phyloP scores from a whole-genome alignment of 371 early-diverging fungal species.

The Globomyces sp. region DNA sequence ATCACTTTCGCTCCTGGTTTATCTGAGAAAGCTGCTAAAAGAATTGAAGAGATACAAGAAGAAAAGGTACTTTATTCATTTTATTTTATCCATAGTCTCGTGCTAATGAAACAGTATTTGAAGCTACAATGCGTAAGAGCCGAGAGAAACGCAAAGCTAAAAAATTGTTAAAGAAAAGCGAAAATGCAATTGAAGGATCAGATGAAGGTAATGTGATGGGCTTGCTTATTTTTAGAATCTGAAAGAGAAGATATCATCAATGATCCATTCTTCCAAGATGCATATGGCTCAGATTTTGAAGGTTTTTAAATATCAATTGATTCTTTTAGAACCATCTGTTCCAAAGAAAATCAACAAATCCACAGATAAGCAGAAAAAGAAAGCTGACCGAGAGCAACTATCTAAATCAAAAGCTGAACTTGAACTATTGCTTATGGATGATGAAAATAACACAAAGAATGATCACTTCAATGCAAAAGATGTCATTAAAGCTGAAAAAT shows the following conservation, averaged over 20 bases:
- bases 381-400: slow-evolving; percentile 25
- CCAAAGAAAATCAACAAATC: slow-evolving; percentile 31
- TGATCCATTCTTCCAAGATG: slow-evolving; percentile 72
- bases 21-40: slow-evolving; percentile 64
- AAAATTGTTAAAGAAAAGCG: slow-evolving; percentile 31
- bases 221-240: slow-evolving; percentile 32
- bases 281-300: slow-evolving; percentile 54
- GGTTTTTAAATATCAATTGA: slow-evolving; percentile 21
- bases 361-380: slow-evolving; percentile 43
- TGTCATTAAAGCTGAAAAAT: slow-evolving; percentile 80
- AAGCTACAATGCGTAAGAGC: slow-evolving; percentile 78
- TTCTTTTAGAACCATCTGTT: slow-evolving; percentile 44
- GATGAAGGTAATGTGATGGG: slow-evolving; percentile 9
- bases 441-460: slow-evolving; percentile 42
- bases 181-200: slow-evolving; percentile 32
- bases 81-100: slow-evolving; percentile 23
- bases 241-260: slow-evolving; percentile 53
- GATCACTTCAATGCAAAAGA: slow-evolving; percentile 66
- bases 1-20: slow-evolving; percentile 94
- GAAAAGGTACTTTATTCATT: slow-evolving; percentile 18
- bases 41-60: slow-evolving; percentile 53
- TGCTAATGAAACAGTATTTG: slow-evolving; percentile 79
- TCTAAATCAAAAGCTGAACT: slow-evolving; percentile 63
- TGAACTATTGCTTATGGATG: slow-evolving; percentile 69
- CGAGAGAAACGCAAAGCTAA: slow-evolving; percentile 62